Evolutionary conservation across 2,329 filamentous ascomycete genomes (phyloP).

Genomic region (Tolypocladium paradoxum): DNA sequence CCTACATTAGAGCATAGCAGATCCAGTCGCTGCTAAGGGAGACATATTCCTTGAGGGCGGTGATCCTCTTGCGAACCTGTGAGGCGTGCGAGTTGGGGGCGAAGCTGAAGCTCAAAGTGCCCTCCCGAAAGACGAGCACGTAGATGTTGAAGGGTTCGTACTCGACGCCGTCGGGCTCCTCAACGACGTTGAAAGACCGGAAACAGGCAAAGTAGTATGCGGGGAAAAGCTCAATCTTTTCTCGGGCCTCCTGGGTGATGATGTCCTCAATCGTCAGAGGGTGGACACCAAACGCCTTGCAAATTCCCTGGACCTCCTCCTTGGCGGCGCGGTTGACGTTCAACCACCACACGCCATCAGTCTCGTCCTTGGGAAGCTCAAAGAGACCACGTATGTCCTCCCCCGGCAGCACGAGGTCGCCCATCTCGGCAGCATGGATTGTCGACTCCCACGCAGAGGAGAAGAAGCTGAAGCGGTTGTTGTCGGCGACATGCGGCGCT

Average conservation of each 20-base stretch:
- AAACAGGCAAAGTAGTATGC: constrained; percentile 98
- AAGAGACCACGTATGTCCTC: constrained; percentile 88
- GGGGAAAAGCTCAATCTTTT: constrained; percentile 96
- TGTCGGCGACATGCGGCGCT: constrained; percentile 36
- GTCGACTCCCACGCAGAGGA: constrained; percentile 91
- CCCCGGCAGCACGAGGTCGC: constrained; percentile 77
- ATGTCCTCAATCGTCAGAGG: constrained; percentile 96
- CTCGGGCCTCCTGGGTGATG: constrained; percentile 84
- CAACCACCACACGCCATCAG: constrained; percentile 93
- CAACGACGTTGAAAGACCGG: constrained; percentile 74
- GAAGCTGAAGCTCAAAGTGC: constrained; percentile 91
- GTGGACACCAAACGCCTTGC: constrained; percentile 91
- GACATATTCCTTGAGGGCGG: constrained; percentile 87
- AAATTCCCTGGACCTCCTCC: constrained; percentile 78
- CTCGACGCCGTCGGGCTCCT: constrained; percentile 70
- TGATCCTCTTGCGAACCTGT: constrained; percentile 84
- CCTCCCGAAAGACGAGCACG: constrained; percentile 92
- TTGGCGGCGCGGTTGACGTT: constrained; percentile 86
- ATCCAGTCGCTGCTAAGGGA: constrained; percentile 96
- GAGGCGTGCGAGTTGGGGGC: constrained; percentile 75
- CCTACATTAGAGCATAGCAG: constrained; percentile 93
- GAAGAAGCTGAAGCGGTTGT: constrained; percentile 91
- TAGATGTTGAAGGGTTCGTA: constrained; percentile 95
- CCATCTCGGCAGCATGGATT: constrained; percentile 81
- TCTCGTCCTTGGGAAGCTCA: constrained; percentile 48